phyloP scores from a whole-genome alignment of 2,329 filamentous ascomycete species.

The Colletotrichum chlorophyti region DNA sequence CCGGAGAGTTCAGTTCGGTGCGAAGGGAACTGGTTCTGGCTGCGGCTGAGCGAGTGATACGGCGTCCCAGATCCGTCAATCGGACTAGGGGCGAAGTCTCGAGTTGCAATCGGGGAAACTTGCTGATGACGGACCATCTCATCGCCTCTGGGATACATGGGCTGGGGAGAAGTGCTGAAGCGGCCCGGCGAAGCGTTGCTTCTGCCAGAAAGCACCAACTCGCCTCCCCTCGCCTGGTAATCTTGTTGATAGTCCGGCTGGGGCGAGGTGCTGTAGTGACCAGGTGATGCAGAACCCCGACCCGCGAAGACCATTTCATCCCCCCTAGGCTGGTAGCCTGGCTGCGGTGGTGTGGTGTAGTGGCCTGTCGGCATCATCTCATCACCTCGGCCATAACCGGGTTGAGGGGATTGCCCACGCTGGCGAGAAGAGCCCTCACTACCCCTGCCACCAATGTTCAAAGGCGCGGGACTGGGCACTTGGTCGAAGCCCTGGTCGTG shows the following conservation, averaged over 20 bases:
- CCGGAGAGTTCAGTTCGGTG: conserved; percentile 46
- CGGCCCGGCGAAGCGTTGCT: conserved; percentile 39
- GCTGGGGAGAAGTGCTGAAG: conserved; percentile 35
- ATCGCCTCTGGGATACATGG: conserved; percentile 17
- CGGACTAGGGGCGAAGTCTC: conserved; percentile 44
- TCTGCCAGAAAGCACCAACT: conserved; percentile 40
- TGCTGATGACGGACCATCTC: conserved; percentile 7
- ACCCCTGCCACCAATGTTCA: conserved; percentile 48
- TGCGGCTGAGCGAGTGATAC: conserved; percentile 37
- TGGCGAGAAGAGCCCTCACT: conserved; percentile 33
- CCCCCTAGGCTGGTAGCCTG: conserved; percentile 20
- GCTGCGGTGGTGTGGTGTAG: conserved; percentile 35
- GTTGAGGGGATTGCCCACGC: conserved; percentile 16
- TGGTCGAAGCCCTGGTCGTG: conserved; percentile 41
- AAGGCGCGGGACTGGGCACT: conserved; percentile 49
- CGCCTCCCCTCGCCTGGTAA: conserved; percentile 25
- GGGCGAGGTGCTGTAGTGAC: conserved; percentile 37
- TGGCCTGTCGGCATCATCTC: conserved; percentile 30
- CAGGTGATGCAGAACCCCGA: conserved; percentile 38
- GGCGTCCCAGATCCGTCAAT: conserved; percentile 34
- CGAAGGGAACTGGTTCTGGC: conserved; percentile 38
- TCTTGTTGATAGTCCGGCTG: conserved; percentile 25
- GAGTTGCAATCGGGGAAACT: conserved; percentile 39
- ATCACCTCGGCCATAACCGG: conserved; percentile 7
- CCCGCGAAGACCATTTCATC: conserved; percentile 38